Conservation (phyloP, 2,329 filamentous ascomycete genomes). For the Torrubiellomyces zombiae region DNA sequence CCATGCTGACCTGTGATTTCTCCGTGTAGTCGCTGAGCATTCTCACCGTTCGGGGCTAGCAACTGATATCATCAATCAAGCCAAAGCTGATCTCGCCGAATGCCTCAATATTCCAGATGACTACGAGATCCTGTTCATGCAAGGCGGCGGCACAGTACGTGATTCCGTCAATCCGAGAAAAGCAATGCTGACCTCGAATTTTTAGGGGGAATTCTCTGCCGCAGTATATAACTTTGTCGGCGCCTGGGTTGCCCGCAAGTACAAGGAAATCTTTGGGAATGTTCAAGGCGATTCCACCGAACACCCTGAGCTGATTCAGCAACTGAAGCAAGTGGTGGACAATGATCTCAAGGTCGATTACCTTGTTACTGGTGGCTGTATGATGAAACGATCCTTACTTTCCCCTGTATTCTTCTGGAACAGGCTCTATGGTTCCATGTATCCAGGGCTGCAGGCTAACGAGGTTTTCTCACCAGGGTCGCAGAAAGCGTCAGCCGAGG, state of each 20-base stretch:
- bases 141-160: constrained; percentile 51
- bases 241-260: constrained; percentile 61
- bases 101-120: constrained; percentile 71
- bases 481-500: constrained; percentile 76
- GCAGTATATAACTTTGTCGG: constrained; percentile 71
- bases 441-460: constrained; percentile 1
- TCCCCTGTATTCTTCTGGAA: constrained; percentile 13
- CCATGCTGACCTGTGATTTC: constrained; percentile 1
- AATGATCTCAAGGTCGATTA: constrained; percentile 72
- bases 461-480: constrained; percentile 24
- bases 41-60: constrained; percentile 74
- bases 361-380: constrained; percentile 70
- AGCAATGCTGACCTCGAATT: neutral
- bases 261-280: constrained; percentile 39
- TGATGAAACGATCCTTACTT: neutral
- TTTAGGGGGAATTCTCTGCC: constrained; percentile 61
- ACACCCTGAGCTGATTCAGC: constrained; percentile 34
- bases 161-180: neutral
- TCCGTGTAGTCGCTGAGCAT: constrained; percentile 51
- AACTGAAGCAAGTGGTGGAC: constrained; percentile 46
- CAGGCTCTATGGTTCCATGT: neutral
- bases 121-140: constrained; percentile 81
- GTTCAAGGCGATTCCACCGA: constrained; percentile 31
- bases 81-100: constrained; percentile 55
- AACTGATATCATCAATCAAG: constrained; percentile 58